These are phyloP conservation scores for Angomonas deanei DNA, from an alignment of 208 protist genomes.

Conservation along the genomic window DNA sequence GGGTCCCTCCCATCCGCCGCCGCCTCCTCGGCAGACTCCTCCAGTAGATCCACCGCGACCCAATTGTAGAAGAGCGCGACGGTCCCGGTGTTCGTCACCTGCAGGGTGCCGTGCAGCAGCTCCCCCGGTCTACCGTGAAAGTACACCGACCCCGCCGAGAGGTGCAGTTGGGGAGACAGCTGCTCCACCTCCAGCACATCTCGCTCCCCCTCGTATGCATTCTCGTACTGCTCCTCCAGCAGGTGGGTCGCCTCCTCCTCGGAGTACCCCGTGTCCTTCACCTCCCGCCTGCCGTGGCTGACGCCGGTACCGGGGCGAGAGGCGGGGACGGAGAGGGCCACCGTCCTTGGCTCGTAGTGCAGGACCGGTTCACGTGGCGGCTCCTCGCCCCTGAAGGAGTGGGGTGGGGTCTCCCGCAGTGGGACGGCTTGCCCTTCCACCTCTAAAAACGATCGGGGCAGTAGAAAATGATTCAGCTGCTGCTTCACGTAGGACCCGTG, in stretches of 20 bases:
- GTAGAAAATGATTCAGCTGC: slow-evolving; percentile 57
- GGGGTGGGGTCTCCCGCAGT: slow-evolving; percentile 20
- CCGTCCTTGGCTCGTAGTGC: background rate
- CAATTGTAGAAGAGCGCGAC: slow-evolving; percentile 83
- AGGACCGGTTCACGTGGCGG: background rate
- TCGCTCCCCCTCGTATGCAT: background rate
- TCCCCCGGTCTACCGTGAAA: slow-evolving; percentile 46
- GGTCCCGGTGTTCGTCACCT: slow-evolving; percentile 54
- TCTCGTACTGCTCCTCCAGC: background rate
- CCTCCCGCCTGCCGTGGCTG: background rate
- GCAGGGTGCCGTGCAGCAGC: slow-evolving; percentile 45
- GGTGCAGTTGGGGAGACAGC: slow-evolving; percentile 17
- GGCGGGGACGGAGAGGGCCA: background rate
- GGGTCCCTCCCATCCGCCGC: background rate
- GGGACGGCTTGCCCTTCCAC: slow-evolving; percentile 45
- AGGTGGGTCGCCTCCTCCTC: background rate
- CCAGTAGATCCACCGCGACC: slow-evolving; percentile 28
- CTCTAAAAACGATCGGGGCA: slow-evolving; percentile 59
- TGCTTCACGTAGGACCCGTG: slow-evolving; percentile 39
- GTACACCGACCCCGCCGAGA: slow-evolving; percentile 52
- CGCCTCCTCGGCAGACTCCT: background rate
- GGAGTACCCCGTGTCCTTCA: background rate
- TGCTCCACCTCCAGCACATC: background rate
- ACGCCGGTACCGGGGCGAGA: background rate
- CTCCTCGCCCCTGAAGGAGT: slow-evolving; percentile 6